Base-by-base conservation (phyloP, 2,329 filamentous ascomycete species). In the Xylariaceae sp. region DNA sequence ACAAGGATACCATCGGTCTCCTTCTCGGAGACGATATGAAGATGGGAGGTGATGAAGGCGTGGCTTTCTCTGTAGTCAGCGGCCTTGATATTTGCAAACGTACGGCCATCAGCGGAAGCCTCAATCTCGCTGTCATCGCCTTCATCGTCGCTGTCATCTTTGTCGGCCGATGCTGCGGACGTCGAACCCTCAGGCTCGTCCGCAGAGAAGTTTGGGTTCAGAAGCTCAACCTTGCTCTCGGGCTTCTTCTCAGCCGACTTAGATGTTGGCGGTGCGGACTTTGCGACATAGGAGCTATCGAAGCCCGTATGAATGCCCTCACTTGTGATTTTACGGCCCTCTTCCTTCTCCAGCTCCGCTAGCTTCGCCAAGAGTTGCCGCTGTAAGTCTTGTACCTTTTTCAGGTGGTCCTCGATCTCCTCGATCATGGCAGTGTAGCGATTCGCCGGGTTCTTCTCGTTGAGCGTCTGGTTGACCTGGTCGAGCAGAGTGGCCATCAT, bases 401-500 rank as follows among this genome's bases (percentile, higher is more conserved):
- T 75, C 67, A 87, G 79, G 69, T 99, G 92, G 37, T 78, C 80
- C 59, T 83, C 80, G 12, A 97, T 82, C 65, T 94, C 92, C 47
- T 81, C 79, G 31, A 95, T 77, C 76, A 95, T 96, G 50, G 81
- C 86, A 47, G 81, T 77, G 68, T 88, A 91, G 49, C 88, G 76
- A 62, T 86, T 81, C 26, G 81, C 78, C 0, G 81, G 78, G 58
- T 86, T 84, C 71, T 87, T 87, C 68, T 91, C 88, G 53, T 91
- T 88, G 37, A 96, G 78, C 49, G 89, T 84, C 72, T 83, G 79
- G 66, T 96, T 96, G 42, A 97, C 91, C 72, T 95, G 88, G 66
- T 99, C 94, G 26, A 97, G 81, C 65, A 99, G 73, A n/a, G 86
- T 84, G n/a, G 89, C 89, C 87, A 99, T 91, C 94, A 99, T 99